phyloP scores from a whole-genome alignment of 2,329 filamentous ascomycete genomes.

The Arthrobotrys sinensis region DNA sequence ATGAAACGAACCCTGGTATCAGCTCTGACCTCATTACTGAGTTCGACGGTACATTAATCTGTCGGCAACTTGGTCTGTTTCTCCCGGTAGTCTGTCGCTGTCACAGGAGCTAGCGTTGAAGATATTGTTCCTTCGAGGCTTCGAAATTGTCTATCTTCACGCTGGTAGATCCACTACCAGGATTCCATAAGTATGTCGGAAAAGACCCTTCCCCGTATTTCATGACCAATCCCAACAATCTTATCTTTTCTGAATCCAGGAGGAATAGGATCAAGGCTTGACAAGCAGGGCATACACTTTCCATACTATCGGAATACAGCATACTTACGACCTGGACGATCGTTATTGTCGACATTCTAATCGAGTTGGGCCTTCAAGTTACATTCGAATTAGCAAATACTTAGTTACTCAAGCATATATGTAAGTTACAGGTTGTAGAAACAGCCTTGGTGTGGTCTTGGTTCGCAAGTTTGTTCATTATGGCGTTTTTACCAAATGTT shows the following conservation, averaged over 20 bases:
- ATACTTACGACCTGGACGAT: conserved; percentile 13
- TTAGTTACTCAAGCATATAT: neutral
- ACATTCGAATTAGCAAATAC: neutral
- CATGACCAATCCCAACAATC: conserved; percentile 52
- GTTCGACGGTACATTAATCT: conserved; percentile 48
- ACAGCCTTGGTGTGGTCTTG: neutral
- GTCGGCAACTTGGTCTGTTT: conserved; percentile 58
- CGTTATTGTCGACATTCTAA: neutral
- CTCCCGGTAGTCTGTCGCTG: conserved; percentile 59
- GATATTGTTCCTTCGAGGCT: conserved; percentile 22
- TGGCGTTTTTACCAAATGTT: neutral
- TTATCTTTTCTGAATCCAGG: conserved; percentile 51
- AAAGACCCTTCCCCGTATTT: conserved; percentile 58
- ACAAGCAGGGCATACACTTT: conserved; percentile 39
- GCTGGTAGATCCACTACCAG: conserved; percentile 58
- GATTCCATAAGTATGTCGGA: conserved; percentile 61
- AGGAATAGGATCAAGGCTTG: conserved; percentile 31
- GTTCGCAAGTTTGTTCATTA: conserved; percentile 2
- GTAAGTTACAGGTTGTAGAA: conserved; percentile 9
- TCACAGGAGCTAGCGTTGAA: conserved; percentile 32
- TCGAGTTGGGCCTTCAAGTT: neutral
- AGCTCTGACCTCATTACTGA: conserved; percentile 56
- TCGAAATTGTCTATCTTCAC: conserved; percentile 28
- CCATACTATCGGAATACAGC: conserved; percentile 22
- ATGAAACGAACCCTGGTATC: conserved; percentile 60